Base-by-base conservation (phyloP, 345 rosid species). In the Clarkia xantiana region DNA sequence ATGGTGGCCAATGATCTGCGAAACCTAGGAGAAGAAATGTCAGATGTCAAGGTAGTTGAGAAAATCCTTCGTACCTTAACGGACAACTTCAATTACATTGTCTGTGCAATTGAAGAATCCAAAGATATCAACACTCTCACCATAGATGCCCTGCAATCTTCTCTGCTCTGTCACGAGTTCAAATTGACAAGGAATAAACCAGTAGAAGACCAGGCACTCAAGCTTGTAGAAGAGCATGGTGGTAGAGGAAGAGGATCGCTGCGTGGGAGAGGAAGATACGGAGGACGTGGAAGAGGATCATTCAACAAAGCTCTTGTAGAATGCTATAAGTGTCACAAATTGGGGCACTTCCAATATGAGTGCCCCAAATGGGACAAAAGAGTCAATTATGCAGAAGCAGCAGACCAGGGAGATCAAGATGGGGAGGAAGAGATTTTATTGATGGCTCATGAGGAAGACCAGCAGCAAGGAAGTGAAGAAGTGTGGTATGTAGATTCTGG, bases 31-130 rank as follows among this genome's bases (percentile, higher is more conserved):
- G n/a, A n/a, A n/a, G n/a, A n/a, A n/a, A n/a, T n/a, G n/a, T n/a
- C n/a, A n/a, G n/a, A n/a, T n/a, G n/a, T n/a, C n/a, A n/a, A n/a
- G n/a, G 20, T 53, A 1, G 39, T 53, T 13, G 47, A 53, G 19
- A 53, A 53, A 14, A 52, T 52, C 2, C 15, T 29, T 12, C 10
- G 42, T 3, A 11, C 54, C 16, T 11, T 53, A 11, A 18, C 34
- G 6, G 9, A 13, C 0, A 53, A 40, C 5, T 53, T 53, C 16
- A 11, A 40, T 29, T 49, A 22, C 13, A 4, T 23, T 49, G 9
- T 49, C n/a, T n/a, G n/a, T n/a, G n/a, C n/a, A n/a, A 53, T 41
- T 9, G 56, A 53, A 13, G 56, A 53, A 18, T 40, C 36, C 0
- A 40, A 42, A 11, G 56, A 41, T 19, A 20, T 19, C 0, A 16